phyloP scores from a whole-genome alignment of 2,329 filamentous ascomycete species.

The Aspergillus unguis region DNA sequence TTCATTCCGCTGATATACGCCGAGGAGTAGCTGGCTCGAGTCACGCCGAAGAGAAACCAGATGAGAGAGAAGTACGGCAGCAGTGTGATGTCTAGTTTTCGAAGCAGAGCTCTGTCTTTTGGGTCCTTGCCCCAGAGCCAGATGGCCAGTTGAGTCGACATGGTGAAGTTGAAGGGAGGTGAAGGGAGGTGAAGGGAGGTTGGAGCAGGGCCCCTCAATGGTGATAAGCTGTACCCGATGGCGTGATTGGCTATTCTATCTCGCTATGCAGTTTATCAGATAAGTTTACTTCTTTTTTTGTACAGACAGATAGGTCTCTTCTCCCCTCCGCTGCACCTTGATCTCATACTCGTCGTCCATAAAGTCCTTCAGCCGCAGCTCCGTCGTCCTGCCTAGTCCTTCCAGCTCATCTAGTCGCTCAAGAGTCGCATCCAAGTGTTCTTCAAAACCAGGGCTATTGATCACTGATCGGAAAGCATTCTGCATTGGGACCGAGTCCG shows the following conservation, averaged over 20 bases:
- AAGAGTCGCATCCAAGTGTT: constrained; percentile 77
- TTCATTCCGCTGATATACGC: constrained; percentile 46
- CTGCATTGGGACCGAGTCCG: constrained; percentile 95
- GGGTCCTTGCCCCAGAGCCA: constrained; percentile 10
- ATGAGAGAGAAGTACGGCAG: constrained; percentile 47
- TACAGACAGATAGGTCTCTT: constrained; percentile 4
- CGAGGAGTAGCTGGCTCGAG: constrained; percentile 43
- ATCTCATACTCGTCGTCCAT: constrained; percentile 79
- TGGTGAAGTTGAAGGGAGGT: neutral
- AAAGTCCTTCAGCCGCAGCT: constrained; percentile 91
- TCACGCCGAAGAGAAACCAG: constrained; percentile 50
- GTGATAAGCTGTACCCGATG: too few species aligned
- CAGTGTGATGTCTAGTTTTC: constrained; percentile 43
- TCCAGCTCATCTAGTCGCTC: constrained; percentile 87
- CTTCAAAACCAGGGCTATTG: constrained; percentile 68
- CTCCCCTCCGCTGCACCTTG: neutral
- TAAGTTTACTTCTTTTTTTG: neutral
- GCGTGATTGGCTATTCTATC: too few species aligned
- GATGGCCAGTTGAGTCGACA: neutral
- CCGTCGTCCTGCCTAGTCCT: constrained; percentile 85
- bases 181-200: neutral
- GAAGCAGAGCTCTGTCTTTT: constrained; percentile 12
- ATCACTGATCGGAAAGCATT: constrained; percentile 85
- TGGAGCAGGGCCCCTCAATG: neutral
- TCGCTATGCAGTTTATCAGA: too few species aligned